These are phyloP conservation scores for Umbilicus rupestris DNA, from an alignment of 164 flowering plant species.

Conservation along the genomic window DNA sequence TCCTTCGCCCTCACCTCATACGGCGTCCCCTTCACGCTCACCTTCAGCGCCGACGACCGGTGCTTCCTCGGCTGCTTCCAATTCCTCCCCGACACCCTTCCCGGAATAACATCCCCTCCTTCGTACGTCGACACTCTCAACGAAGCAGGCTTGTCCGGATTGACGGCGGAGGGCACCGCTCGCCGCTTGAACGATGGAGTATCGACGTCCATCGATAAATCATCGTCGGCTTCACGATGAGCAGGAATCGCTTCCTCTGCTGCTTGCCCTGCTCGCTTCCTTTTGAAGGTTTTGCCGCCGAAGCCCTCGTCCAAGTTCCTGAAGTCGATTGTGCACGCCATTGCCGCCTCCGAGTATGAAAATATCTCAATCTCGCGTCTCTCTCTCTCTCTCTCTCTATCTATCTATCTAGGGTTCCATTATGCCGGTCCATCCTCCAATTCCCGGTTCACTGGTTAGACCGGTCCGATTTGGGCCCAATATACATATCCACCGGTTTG, in stretches of 20 bases:
- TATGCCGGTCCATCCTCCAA: no score
- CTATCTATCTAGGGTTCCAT: no score
- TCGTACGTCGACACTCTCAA: slow-evolving; percentile 66
- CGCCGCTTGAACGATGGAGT: slow-evolving; percentile 48
- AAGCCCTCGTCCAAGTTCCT: slow-evolving; percentile 80
- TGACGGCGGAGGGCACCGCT: slow-evolving; percentile 48
- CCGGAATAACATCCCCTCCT: slow-evolving; percentile 60
- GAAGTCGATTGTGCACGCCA: slow-evolving; percentile 94
- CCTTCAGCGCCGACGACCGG: slow-evolving; percentile 59
- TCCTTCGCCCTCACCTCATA: slow-evolving; percentile 52
- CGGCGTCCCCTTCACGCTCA: slow-evolving; percentile 33
- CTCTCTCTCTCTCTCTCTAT: no score
- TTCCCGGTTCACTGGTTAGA: no score
- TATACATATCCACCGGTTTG: no score
- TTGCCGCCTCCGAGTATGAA: slow-evolving; percentile 15
- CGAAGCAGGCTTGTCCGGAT: slow-evolving; percentile 62
- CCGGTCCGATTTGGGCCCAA: no score
- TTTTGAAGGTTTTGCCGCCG: slow-evolving; percentile 80
- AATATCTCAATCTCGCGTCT: no score
- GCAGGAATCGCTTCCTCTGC: not conserved
- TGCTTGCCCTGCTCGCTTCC: slow-evolving; percentile 43
- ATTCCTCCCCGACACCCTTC: slow-evolving; percentile 76
- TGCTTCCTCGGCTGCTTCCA: slow-evolving; percentile 76
- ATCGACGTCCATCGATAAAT: slow-evolving; percentile 60
- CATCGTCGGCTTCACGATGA: no score